Evolutionary conservation across 805 yeast genomes (phyloP).

Genomic region (Candida maesae): DNA sequence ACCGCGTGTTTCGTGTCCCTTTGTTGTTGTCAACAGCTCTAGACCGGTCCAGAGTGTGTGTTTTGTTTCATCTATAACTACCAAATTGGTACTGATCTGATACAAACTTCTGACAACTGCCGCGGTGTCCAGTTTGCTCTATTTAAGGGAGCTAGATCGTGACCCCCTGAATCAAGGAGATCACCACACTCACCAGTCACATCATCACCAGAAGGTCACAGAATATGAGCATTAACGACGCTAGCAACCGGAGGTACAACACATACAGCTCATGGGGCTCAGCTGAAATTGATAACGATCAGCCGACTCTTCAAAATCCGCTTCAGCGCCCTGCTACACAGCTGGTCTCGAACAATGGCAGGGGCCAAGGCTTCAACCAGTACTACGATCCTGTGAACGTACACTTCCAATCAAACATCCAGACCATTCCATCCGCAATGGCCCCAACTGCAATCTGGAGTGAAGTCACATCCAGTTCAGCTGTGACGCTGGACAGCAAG

Average conservation of each 20-base stretch:
- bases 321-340: no score
- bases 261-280: not conserved
- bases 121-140: not conserved
- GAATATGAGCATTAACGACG: not conserved
- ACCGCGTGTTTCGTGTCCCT: not conserved
- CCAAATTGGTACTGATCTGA: not conserved
- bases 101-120: not conserved
- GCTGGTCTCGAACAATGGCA: no score
- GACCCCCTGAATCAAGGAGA: no score
- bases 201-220: no score
- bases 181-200: no score
- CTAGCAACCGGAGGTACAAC: not conserved
- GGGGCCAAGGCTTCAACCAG: not conserved
- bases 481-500: slow-evolving; percentile 7
- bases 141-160: not conserved
- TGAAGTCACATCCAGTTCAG: slow-evolving; percentile 13
- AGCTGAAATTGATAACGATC: no score
- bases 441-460: slow-evolving; percentile 9
- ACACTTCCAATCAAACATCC: not conserved
- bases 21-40: no score
- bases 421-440: not conserved
- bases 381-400: not conserved
- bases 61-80: not conserved
- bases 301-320: no score
- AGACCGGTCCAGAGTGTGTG: no score